phyloP scores from a whole-genome alignment of 2,329 filamentous ascomycete genomes.

The Colletotrichum endophyticum region DNA sequence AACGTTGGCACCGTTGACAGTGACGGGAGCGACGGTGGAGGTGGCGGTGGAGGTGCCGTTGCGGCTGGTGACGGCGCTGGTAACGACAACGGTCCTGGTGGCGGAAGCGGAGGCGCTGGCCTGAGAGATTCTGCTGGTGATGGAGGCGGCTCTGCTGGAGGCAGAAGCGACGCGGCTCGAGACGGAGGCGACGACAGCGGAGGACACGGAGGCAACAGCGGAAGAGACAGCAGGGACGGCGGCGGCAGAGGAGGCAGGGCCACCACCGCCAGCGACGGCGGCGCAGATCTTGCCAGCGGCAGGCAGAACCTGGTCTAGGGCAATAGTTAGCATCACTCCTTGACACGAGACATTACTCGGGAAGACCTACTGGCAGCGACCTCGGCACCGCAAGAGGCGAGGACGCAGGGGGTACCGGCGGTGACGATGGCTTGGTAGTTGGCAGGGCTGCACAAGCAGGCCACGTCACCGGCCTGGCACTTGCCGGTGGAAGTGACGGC shows the following conservation, averaged over 20 bases:
- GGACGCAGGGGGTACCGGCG: constrained; percentile 3
- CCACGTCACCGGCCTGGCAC: neutral
- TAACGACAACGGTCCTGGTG: neutral
- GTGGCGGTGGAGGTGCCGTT: neutral
- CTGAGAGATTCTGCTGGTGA: neutral
- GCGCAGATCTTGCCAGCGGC: constrained; percentile 2
- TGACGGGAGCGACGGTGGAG: neutral
- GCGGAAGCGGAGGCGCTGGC: neutral
- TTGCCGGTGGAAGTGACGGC: neutral
- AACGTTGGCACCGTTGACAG: neutral
- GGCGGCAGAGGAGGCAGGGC: neutral
- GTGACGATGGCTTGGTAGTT: constrained; percentile 9
- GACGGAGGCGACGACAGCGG: neutral
- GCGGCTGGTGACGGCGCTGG: neutral
- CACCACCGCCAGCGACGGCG: neutral
- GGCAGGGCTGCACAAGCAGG: constrained; percentile 1
- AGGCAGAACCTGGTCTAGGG: constrained; percentile 11
- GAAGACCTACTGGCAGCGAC: constrained; percentile 6
- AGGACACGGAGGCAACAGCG: neutral
- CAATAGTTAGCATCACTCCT: neutral
- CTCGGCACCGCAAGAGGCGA: neutral
- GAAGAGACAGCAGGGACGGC: neutral
- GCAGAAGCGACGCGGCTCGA: neutral
- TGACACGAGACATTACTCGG: too few relatives aligned
- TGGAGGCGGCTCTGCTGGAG: neutral